Percentiles rank a stretch among this genome's conserved stretches.
These are phyloP conservation scores for Pontederia crassipes DNA, from an alignment of 176 grass and related monocot genomes.

Conservation along the genomic window DNA sequence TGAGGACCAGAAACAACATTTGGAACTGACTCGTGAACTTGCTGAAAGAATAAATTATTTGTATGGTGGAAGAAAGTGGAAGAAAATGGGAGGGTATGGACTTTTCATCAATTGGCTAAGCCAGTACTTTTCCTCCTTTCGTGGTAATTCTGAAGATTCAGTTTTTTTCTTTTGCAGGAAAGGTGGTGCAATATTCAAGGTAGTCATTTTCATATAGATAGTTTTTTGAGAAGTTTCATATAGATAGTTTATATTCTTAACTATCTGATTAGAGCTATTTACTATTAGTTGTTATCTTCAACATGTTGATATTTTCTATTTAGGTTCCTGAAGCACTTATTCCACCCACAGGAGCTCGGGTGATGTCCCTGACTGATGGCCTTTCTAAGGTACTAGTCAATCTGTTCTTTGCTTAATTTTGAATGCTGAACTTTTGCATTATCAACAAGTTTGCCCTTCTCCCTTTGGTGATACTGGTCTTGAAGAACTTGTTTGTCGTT, in stretches of 20 bases:
- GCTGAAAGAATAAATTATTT: conserved; percentile 86
- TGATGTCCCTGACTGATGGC: conserved; percentile 96
- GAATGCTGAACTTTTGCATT: conserved; percentile 1
- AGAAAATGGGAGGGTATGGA: conserved; percentile 87
- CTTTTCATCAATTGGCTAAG: background rate
- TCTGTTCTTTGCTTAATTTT: background rate
- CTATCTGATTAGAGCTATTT: no score
- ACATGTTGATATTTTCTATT: background rate
- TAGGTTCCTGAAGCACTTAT: conserved; percentile 94
- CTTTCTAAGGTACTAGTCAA: conserved; percentile 72
- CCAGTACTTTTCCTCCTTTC: background rate
- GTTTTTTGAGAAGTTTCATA: conserved; percentile 15
- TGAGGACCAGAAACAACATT: conserved; percentile 97
- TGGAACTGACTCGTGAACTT: conserved; percentile 95
- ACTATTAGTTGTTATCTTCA: conserved; percentile 1
- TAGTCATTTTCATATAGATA: conserved; percentile 16
- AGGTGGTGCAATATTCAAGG: conserved; percentile 80
- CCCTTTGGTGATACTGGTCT: no score
- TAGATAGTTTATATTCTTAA: conserved; percentile 10
- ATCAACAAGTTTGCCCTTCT: no score
- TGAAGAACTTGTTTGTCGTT: no score
- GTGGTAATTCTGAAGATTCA: conserved; percentile 5
- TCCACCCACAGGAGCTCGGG: conserved; percentile 78
- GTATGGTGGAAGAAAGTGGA: conserved; percentile 92
- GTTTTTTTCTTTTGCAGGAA: conserved; percentile 48